Evolutionary conservation across 176 grass and related monocot species (phyloP).

Genomic region (Microstegium vimineum): DNA sequence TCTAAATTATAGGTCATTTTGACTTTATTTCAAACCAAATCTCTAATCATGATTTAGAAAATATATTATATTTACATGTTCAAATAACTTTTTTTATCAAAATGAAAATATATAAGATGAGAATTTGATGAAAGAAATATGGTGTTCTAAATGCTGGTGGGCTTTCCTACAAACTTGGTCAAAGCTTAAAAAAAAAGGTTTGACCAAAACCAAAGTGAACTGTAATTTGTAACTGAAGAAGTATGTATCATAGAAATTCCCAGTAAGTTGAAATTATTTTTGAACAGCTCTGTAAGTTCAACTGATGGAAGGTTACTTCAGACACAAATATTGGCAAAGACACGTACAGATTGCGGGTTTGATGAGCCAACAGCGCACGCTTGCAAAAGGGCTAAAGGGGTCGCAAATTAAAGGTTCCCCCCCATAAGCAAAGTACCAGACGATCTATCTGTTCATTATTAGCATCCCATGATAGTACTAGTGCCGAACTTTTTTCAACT

Average conservation of each 20-base stretch:
- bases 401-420: not conserved
- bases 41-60: not conserved
- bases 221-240: not conserved
- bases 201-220: not conserved
- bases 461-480: conserved; percentile 18
- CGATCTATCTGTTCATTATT: conserved; percentile 23
- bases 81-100: not conserved
- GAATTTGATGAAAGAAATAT: not conserved
- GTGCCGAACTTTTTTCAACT: conserved; percentile 10
- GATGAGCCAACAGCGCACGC: conserved; percentile 8
- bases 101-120: not conserved
- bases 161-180: not conserved
- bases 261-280: not conserved
- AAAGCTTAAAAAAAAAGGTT: not conserved
- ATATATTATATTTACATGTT: not conserved
- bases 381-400: conserved; percentile 19
- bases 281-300: not conserved
- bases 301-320: not conserved
- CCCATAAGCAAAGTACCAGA: conserved; percentile 5
- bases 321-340: not conserved
- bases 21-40: not conserved
- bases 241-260: not conserved
- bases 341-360: not conserved
- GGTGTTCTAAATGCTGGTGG: not conserved
- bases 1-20: no score